Evolutionary conservation across 768 basidiomycete species (phyloP), one percentile per base, ranked within the genome.

Genomic region (Mycena floridula): DNA sequence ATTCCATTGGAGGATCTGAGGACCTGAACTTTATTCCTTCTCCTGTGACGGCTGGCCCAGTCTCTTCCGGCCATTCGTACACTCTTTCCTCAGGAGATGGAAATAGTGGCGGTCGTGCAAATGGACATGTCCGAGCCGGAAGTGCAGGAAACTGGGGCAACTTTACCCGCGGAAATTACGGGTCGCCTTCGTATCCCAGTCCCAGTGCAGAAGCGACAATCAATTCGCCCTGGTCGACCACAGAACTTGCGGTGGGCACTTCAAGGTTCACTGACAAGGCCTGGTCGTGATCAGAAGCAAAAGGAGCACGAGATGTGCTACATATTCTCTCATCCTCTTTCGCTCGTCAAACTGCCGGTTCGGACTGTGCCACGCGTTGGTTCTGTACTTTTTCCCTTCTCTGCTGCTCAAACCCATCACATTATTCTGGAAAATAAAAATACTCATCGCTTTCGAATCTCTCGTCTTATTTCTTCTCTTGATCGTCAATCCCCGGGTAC

Each of bases 121-220:
- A 70, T 44, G 82, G 83, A 27, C 86, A 89, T 56, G 77, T 79
- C 47, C 81, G 87, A 49, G 79, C 85, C 36, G 87, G 87, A 37
- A 89, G 86, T 59, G 83, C 82, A 22, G 85, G 85, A 25, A 89
- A 87, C 58, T 89, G 87, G 87, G 82, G 70, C 35, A 77, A 65
- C 54, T 69, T 85, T 53, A 59, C 77, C 22, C 75, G 81, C 40
- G 74, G 68, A 58, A 74, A 64, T 55, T 72, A 72, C 56, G 64
- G 68, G 47, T 67, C 70, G 27, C 64, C 77, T 28, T 78, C 77
- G 53, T 69, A 79, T 11, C 75, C 77, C 46, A 69, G 74, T 28
- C 66, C 80, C 7, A 81, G 77, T 55, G 74, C 77, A 4, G 76
- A 47, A n/a, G 68, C 68, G 52, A 77, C 73, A 57, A 62, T 66